Conservation (phyloP, 129 eudicot genomes). For the Centella asiatica region DNA sequence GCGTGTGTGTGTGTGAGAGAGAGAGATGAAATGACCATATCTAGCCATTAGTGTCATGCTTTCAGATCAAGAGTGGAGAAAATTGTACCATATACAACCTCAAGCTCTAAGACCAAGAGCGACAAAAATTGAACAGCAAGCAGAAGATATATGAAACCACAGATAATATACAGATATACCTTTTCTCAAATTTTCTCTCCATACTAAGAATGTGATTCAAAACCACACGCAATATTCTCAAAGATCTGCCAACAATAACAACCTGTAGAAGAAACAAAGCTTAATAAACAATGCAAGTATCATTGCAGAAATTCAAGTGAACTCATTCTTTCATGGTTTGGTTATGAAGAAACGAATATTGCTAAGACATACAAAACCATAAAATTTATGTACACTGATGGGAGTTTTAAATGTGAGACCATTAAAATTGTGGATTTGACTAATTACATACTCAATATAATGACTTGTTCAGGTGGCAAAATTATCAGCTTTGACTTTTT, state of each 20-base stretch:
- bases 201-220: slow-evolving; percentile 31
- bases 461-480: too few species aligned
- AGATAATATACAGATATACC: slow-evolving; percentile 24
- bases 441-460: too few species aligned
- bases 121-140: neutral
- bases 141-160: neutral
- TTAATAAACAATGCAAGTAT: slow-evolving; percentile 3
- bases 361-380: neutral
- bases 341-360: too few species aligned
- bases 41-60: too few species aligned
- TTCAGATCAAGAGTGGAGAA: too few species aligned
- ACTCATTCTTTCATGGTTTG: neutral
- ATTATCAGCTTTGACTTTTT: too few species aligned
- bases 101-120: neutral
- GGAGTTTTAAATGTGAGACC: neutral
- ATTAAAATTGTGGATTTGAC: too few species aligned
- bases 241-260: slow-evolving; percentile 51
- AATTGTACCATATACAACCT: neutral
- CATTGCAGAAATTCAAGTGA: neutral
- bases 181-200: slow-evolving; percentile 26
- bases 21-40: too few species aligned
- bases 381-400: too few species aligned
- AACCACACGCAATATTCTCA: slow-evolving; percentile 44
- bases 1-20: too few species aligned
- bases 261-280: slow-evolving; percentile 38